phyloP scores from a whole-genome alignment of 805 yeast species.

The Candida namnaoensis region DNA sequence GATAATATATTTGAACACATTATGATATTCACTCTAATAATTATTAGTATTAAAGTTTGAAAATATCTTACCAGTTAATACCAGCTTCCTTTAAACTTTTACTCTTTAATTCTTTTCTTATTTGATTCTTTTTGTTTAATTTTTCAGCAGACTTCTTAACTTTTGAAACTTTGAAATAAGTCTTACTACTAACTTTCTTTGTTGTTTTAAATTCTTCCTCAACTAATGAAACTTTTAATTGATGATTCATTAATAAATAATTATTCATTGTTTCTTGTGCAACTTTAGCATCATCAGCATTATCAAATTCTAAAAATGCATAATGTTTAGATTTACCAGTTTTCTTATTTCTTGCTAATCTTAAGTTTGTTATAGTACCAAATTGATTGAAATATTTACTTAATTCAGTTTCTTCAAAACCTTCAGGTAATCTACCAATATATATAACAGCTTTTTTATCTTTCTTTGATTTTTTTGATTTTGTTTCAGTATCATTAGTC shows the following conservation, averaged over 20 bases:
- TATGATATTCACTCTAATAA: too few species aligned
- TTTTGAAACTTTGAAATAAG: conserved; percentile 20
- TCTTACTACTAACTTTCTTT: conserved; percentile 23
- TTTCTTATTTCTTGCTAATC: conserved; percentile 81
- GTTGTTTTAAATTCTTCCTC: conserved; percentile 35
- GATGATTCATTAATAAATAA: conserved; percentile 81
- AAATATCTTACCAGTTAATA: conserved; percentile 14
- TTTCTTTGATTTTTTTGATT: conserved; percentile 15
- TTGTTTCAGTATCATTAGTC: conserved; percentile 11
- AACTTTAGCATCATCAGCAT: conserved; percentile 67
- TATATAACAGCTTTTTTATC: conserved; percentile 63
- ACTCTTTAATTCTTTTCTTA: conserved; percentile 24
- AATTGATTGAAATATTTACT: conserved; percentile 81
- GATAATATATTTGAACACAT: too few species aligned
- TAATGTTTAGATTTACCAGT: conserved; percentile 89
- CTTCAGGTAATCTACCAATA: conserved; percentile 88
- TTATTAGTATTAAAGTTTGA: too few species aligned
- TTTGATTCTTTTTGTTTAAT: conserved; percentile 21
- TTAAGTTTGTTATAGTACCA: conserved; percentile 72
- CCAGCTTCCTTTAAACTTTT: conserved; percentile 25
- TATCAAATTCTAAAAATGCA: conserved; percentile 80
- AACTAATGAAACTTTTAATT: conserved; percentile 60
- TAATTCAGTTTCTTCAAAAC: conserved; percentile 75
- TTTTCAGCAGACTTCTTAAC: conserved; percentile 20
- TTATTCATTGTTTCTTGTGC: conserved; percentile 97